Conservation (phyloP, 2,329 filamentous ascomycete genomes). For the Fusarium haematococcum region DNA sequence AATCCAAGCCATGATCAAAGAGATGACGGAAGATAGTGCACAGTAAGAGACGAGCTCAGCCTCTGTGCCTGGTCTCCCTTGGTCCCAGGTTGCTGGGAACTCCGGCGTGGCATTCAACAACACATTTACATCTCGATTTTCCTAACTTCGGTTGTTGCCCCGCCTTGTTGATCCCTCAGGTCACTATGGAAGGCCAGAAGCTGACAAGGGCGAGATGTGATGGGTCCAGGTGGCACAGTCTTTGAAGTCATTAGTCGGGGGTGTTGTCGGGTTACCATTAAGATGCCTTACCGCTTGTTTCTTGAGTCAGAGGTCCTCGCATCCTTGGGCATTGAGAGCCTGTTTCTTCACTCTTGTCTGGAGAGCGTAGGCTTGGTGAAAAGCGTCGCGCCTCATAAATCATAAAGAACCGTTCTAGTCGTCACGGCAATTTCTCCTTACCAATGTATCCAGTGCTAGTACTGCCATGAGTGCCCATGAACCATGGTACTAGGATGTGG, state of each 20-base stretch:
- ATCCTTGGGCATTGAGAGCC: too few relatives aligned
- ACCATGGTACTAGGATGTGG: background rate
- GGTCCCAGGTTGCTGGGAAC: background rate
- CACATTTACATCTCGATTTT: too few relatives aligned
- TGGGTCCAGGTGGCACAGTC: too few relatives aligned
- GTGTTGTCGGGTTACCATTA: too few relatives aligned
- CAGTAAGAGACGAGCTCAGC: background rate
- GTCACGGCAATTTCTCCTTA: background rate
- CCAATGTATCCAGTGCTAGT: background rate
- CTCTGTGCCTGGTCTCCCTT: background rate
- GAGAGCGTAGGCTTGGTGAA: background rate
- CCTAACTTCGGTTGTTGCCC: too few relatives aligned
- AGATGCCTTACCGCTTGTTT: background rate
- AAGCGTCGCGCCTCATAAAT: background rate
- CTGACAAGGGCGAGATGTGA: too few relatives aligned
- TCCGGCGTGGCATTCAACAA: background rate
- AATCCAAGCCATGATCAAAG: background rate
- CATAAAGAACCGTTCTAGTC: background rate
- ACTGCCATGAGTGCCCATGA: background rate
- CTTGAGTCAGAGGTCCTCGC: background rate
- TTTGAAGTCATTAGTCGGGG: too few relatives aligned
- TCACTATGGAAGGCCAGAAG: too few relatives aligned
- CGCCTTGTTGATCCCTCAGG: too few relatives aligned
- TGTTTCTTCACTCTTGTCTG: background rate
- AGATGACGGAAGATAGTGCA: background rate